Evolutionary conservation across 2,329 filamentous ascomycete species (phyloP).

Genomic region (Cladophialophora psammophila): DNA sequence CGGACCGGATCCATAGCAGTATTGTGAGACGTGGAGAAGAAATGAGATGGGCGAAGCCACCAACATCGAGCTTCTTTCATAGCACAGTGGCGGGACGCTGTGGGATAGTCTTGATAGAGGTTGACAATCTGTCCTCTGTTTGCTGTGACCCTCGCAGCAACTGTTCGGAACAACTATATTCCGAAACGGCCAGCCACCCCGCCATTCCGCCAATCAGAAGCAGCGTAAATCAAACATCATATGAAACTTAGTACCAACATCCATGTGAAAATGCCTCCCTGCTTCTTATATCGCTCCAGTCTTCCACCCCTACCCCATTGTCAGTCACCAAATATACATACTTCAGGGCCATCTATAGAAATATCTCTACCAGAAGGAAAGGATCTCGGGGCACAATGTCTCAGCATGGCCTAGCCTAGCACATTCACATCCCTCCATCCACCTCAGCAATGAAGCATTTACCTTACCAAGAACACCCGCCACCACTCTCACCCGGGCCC

Average conservation of each 20-base stretch:
- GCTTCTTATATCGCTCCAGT: neutral
- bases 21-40: neutral
- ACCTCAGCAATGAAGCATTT: constrained; percentile 3
- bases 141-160: neutral
- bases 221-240: neutral
- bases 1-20: neutral
- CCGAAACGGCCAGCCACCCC: neutral
- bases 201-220: constrained; percentile 13
- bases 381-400: neutral
- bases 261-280: neutral
- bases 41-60: neutral
- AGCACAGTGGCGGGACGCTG: neutral
- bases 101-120: neutral
- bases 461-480: neutral
- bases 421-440: neutral
- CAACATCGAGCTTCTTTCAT: neutral
- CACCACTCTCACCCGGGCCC: neutral
- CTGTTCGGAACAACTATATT: constrained; percentile 12
- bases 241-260: neutral
- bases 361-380: neutral
- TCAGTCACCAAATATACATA: neutral
- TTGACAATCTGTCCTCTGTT: constrained; percentile 18
- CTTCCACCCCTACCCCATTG: neutral
- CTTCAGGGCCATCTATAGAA: neutral
- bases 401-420: neutral